A percentile compares a stretch with the other conserved stretches of the same genome.
These are phyloP conservation scores for Penicillium sp. DNA, from an alignment of 2,329 filamentous ascomycete species.

Conservation along the genomic window DNA sequence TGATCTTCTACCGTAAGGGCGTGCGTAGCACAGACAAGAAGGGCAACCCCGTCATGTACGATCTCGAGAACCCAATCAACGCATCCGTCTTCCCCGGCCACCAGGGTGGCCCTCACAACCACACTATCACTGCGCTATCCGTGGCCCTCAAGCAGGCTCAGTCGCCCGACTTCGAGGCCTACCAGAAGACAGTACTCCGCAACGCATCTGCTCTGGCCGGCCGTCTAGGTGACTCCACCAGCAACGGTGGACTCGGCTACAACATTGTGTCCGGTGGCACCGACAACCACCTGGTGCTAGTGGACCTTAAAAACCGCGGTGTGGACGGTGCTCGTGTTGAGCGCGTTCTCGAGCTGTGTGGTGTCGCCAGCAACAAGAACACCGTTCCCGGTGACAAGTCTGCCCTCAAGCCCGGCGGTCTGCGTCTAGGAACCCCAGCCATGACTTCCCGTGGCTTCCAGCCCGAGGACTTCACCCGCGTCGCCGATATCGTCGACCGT, in stretches of 20 bases:
- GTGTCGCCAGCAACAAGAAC: conserved; percentile 99
- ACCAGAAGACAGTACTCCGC: conserved; percentile 86
- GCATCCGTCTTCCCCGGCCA: conserved; percentile 99
- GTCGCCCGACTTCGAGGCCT: conserved; percentile 84
- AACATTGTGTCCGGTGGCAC: conserved; percentile 94
- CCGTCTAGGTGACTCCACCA: conserved; percentile 67
- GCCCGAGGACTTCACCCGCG: conserved; percentile 80
- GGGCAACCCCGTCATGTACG: conserved; percentile 84
- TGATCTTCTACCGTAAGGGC: conserved; percentile 99
- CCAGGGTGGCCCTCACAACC: conserved; percentile 98
- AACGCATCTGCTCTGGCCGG: conserved; percentile 91
- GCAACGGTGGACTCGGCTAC: conserved; percentile 70
- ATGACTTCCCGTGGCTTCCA: conserved; percentile 97
- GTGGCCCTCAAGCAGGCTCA: conserved; percentile 94
- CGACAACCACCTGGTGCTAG: conserved; percentile 94
- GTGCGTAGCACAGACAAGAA: conserved; percentile 89
- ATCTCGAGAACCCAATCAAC: conserved; percentile 95
- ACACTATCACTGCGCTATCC: conserved; percentile 95
- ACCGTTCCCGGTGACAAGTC: conserved; percentile 94
- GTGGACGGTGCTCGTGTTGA: conserved; percentile 93
- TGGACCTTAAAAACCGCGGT: conserved; percentile 82
- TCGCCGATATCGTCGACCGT: conserved; percentile 81
- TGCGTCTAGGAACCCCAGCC: conserved; percentile 91
- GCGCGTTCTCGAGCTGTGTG: conserved; percentile 84
- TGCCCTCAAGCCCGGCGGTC: conserved; percentile 85